Percentiles rank a stretch among this genome's conserved stretches.
These are phyloP conservation scores for Thalassiosira exigua DNA, from an alignment of 352 stramenopile genomes.

Conservation along the genomic window DNA sequence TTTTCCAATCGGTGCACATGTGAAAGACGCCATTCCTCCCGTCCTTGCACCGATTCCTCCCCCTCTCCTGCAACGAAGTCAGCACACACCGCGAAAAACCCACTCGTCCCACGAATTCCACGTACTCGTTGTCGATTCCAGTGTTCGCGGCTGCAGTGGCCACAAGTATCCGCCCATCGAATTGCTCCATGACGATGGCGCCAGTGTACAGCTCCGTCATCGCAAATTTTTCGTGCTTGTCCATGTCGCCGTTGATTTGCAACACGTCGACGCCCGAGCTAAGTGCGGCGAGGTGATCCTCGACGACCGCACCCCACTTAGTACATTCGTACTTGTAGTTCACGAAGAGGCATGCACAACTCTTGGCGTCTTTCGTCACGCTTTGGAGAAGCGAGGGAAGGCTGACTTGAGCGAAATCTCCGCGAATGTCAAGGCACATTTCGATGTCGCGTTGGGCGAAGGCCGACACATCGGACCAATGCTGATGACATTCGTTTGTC, in stretches of 20 bases:
- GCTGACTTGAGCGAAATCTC: too few relatives aligned
- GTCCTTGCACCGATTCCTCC: too few relatives aligned
- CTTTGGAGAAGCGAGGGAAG: too few relatives aligned
- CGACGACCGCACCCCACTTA: constrained; percentile 1
- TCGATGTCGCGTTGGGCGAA: too few relatives aligned
- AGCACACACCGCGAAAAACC: too few relatives aligned
- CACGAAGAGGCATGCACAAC: constrained; percentile 15
- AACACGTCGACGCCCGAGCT: background rate
- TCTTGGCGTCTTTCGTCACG: background rate
- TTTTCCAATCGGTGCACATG: background rate
- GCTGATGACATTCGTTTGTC: too few relatives aligned
- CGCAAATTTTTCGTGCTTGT: constrained; percentile 24
- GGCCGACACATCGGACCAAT: too few relatives aligned
- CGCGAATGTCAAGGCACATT: too few relatives aligned
- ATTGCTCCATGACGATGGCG: background rate
- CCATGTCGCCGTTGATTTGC: constrained; percentile 11
- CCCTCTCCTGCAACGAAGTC: too few relatives aligned
- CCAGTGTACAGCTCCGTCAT: background rate
- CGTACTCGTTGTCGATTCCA: background rate
- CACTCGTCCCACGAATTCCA: background rate
- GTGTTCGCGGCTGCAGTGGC: constrained; percentile 12
- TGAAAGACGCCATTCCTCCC: background rate
- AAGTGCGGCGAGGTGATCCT: background rate
- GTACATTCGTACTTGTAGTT: constrained; percentile 12
- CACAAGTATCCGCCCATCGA: background rate